These are phyloP conservation scores for Neotropicomus parvogracilis DNA, from an alignment of 1,284 basidiomycete species.

Conservation along the genomic window DNA sequence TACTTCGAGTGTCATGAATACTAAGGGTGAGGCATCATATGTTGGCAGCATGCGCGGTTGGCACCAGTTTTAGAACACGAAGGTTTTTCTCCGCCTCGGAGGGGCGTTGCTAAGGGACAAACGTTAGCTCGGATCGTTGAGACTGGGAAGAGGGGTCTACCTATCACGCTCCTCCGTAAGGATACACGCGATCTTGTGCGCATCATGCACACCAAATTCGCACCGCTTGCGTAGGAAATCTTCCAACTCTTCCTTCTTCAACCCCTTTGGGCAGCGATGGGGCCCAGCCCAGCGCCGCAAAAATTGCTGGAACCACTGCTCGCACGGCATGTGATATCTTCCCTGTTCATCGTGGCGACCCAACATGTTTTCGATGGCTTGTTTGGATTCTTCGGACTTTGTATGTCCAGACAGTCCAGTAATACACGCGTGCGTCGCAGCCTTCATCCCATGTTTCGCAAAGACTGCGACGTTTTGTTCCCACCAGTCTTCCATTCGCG, in stretches of 20 bases:
- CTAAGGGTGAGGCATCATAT: too few species aligned
- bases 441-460: not conserved
- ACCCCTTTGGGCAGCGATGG: not conserved
- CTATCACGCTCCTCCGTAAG: not conserved
- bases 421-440: not conserved
- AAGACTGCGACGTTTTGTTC: not conserved
- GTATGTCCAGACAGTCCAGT: not conserved
- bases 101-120: not conserved
- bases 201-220: not conserved
- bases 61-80: too few species aligned
- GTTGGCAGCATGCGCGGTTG: too few species aligned
- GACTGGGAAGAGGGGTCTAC: not conserved
- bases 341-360: not conserved
- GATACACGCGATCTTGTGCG: not conserved
- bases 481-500: not conserved
- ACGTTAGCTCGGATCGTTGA: not conserved
- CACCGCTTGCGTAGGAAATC: not conserved
- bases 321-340: not conserved
- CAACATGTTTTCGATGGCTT: not conserved
- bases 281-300: not conserved
- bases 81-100: not conserved
- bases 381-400: not conserved
- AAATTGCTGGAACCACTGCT: not conserved
- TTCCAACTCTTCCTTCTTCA: not conserved
- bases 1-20: too few species aligned